phyloP scores from a whole-genome alignment of 2,329 filamentous ascomycete species.

The Alternaria metachromatica region DNA sequence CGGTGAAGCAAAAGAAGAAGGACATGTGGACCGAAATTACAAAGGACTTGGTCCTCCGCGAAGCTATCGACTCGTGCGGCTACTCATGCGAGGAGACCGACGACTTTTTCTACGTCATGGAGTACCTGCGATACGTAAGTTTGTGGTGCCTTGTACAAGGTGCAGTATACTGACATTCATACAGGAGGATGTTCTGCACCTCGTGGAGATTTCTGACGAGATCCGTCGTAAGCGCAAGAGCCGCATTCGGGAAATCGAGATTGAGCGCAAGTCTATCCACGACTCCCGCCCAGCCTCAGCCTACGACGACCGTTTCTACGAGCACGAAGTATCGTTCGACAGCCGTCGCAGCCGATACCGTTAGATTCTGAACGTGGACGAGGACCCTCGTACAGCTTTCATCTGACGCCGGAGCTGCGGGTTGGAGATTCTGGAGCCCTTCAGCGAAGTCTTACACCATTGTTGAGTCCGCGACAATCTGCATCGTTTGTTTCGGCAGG shows the following conservation, averaged over 20 bases:
- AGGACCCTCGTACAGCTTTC: slow-evolving; percentile 7
- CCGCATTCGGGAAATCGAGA: slow-evolving; percentile 67
- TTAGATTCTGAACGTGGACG: slow-evolving; percentile 23
- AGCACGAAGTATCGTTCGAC: slow-evolving; percentile 73
- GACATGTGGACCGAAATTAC: slow-evolving; percentile 96
- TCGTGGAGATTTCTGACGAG: slow-evolving; percentile 82
- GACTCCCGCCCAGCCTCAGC: slow-evolving; percentile 53
- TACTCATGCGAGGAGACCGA: slow-evolving; percentile 93
- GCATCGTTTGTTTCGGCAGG: slow-evolving; percentile 22
- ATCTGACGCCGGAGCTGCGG: slow-evolving; percentile 5
- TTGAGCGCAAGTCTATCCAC: slow-evolving; percentile 63
- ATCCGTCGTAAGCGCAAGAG: slow-evolving; percentile 72
- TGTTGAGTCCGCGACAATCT: slow-evolving; percentile 15
- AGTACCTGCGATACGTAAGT: slow-evolving; percentile 87
- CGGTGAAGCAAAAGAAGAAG: slow-evolving; percentile 47
- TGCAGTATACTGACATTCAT: slow-evolving; percentile 14
- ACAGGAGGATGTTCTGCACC: slow-evolving; percentile 84
- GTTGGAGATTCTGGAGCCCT: slow-evolving; percentile 13
- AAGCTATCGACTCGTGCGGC: slow-evolving; percentile 83
- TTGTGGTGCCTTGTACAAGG: not conserved
- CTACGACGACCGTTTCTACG: slow-evolving; percentile 70
- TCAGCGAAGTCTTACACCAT: slow-evolving; percentile 10
- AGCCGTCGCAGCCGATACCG: slow-evolving; percentile 47
- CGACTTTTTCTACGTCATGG: slow-evolving; percentile 88
- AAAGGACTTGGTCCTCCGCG: slow-evolving; percentile 84